Evolutionary conservation across 352 stramenopile species (phyloP).

Genomic region (Phytophthora chlamydospora): DNA sequence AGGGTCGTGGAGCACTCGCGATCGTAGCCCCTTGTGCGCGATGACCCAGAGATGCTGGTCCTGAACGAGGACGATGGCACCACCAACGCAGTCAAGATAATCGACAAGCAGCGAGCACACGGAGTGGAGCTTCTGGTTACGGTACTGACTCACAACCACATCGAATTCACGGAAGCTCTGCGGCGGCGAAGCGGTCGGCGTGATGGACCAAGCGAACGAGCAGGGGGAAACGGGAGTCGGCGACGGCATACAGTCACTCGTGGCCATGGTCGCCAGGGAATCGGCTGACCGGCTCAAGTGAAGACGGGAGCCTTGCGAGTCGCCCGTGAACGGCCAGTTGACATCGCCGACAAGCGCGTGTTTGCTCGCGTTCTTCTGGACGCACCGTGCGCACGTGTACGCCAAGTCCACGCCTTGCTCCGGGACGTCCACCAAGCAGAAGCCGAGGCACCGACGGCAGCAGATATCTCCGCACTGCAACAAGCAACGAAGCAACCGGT

Average conservation of each 20-base stretch:
- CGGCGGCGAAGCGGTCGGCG: slow-evolving; percentile 36
- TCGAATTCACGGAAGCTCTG: slow-evolving; percentile 43
- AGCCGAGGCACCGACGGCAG: slow-evolving; percentile 69
- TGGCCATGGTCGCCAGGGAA: slow-evolving; percentile 30
- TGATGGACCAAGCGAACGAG: slow-evolving; percentile 49
- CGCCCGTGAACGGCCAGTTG: slow-evolving; percentile 47
- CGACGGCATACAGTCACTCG: slow-evolving; percentile 30
- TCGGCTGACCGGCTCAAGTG: slow-evolving; percentile 27
- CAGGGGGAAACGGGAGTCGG: slow-evolving; percentile 29
- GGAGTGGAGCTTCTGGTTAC: slow-evolving; percentile 73
- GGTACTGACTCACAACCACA: slow-evolving; percentile 77
- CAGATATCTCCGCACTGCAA: slow-evolving; percentile 75
- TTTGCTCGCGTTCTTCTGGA: slow-evolving; percentile 58
- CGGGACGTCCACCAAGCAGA: slow-evolving; percentile 73
- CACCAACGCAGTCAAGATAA: slow-evolving; percentile 74
- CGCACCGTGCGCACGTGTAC: slow-evolving; percentile 68
- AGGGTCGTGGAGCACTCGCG: slow-evolving; percentile 55
- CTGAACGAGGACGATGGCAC: slow-evolving; percentile 68
- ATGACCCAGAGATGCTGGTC: slow-evolving; percentile 71
- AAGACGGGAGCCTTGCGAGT: slow-evolving; percentile 30
- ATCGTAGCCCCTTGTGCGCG: slow-evolving; percentile 59
- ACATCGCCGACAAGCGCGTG: slow-evolving; percentile 55
- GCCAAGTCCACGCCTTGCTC: slow-evolving; percentile 65
- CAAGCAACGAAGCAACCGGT: slow-evolving; percentile 19
- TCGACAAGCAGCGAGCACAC: slow-evolving; percentile 71